These are phyloP conservation scores for Fusarium anthophilum DNA, from an alignment of 2,329 filamentous ascomycete species.

Conservation along the genomic window DNA sequence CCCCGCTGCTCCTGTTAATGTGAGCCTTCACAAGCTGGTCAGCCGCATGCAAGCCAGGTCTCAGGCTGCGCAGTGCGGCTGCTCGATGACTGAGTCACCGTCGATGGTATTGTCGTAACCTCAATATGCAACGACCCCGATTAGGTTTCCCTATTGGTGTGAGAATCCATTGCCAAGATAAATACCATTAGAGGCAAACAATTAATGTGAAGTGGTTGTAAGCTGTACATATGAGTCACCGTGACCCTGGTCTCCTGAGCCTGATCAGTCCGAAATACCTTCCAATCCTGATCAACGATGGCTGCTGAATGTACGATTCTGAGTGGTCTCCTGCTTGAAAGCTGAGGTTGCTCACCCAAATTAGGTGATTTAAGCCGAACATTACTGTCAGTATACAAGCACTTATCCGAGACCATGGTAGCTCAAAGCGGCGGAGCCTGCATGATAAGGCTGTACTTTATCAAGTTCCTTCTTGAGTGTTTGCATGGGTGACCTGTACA, in stretches of 20 bases:
- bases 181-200: background rate
- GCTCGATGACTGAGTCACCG: too few species aligned
- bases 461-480: background rate
- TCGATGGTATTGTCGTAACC: too few species aligned
- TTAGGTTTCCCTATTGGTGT: rapidly evolving
- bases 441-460: background rate
- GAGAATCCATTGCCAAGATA: rapidly evolving
- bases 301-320: background rate
- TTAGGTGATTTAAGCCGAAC: too few species aligned
- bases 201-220: background rate
- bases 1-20: rapidly evolving
- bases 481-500: too few species aligned
- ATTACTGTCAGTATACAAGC: background rate
- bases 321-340: rapidly evolving
- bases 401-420: too few species aligned
- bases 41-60: background rate
- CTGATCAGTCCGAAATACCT: background rate
- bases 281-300: too few species aligned
- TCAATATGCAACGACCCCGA: too few species aligned
- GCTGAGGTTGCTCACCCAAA: rapidly evolving
- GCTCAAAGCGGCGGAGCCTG: background rate
- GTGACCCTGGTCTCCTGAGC: background rate
- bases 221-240: too few species aligned
- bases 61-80: background rate
- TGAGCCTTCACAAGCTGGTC: background rate